Evolutionary conservation across 2,329 filamentous ascomycete species (phyloP), one percentile per base, ranked within the genome.

Genomic region (Arthrinium phaeospermum): DNA sequence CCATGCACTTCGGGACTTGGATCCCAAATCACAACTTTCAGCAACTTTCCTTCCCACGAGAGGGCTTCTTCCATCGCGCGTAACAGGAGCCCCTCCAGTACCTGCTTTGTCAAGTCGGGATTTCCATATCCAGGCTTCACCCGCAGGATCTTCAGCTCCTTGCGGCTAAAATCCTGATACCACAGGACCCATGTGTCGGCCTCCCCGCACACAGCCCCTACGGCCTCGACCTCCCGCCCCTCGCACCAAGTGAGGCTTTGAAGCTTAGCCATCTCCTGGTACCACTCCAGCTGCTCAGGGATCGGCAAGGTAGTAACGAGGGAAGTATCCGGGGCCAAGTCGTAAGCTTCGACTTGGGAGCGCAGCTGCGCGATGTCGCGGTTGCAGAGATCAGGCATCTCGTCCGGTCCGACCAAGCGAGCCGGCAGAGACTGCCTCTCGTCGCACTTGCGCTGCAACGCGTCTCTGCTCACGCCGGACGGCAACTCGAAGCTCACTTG

Each of bases 401-500:
- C 67, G 41, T 19, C n/a, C n/a, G 67, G 41, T 34, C 41, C 44
- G 44, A 47, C 41, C n/a, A 30, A 13, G 14, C 67, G 67, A 12
- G 67, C 47, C 13, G 19, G 41, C 67, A 34, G 22, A 24, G 19
- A 27, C 24, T 34, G 41, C n/a, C 14, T 22, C 14, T 47, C 24
- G 14, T 27, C 41, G 5, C 24, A n/a, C 14, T 30, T 19, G 24
- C n/a, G 41, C 24, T 47, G 24, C 6, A 45, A 7, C 1, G 10
- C 13, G n/a, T 19, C 67, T 45, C 6, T 46, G 67, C 41, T 45
- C 24, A 47, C n/a, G 7, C n/a, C 67, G 10, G 14, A 8, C 41
- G 67, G 67, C 14, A 68, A n/a, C n/a, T 45, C n/a, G 27, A 46
- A 68, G 67, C 67, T 68, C 13, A 68, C 67, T 19, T 68, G 67